A percentile compares a stretch with the other conserved stretches of the same genome.
These are phyloP conservation scores for Periglandula ipomoeae DNA, from an alignment of 2,329 filamentous ascomycete genomes.

Conservation along the genomic window DNA sequence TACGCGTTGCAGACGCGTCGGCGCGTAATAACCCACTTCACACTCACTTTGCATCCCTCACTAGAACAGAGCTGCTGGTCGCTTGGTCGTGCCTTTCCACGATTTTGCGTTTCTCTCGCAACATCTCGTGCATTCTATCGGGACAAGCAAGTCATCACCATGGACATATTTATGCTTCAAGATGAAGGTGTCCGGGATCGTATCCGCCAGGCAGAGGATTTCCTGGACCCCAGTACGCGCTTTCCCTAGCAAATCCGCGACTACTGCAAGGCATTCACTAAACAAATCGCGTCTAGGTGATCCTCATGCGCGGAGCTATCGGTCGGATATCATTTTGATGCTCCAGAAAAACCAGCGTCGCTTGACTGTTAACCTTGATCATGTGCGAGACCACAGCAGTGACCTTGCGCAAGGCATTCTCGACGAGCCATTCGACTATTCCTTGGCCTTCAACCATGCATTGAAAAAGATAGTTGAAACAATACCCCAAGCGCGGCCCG, in stretches of 20 bases:
- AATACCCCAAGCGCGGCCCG: slow-evolving; percentile 63
- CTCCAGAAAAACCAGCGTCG: slow-evolving; percentile 57
- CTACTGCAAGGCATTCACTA: neutral
- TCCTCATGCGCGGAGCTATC: slow-evolving; percentile 60
- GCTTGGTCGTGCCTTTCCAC: no score
- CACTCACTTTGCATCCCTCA: neutral
- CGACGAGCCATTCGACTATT: slow-evolving; percentile 79
- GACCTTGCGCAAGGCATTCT: slow-evolving; percentile 75
- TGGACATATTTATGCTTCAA: slow-evolving; percentile 68
- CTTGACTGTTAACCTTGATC: slow-evolving; percentile 71
- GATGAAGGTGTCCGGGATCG: slow-evolving; percentile 81
- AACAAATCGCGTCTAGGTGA: slow-evolving; percentile 28
- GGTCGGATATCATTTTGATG: slow-evolving; percentile 78
- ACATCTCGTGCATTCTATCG: neutral
- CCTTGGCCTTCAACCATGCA: slow-evolving; percentile 79
- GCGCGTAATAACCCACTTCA: neutral
- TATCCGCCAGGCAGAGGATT: slow-evolving; percentile 80
- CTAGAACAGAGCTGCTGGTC: no score
- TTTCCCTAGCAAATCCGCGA: neutral
- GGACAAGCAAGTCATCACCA: slow-evolving; percentile 23
- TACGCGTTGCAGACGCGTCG: slow-evolving; percentile 5
- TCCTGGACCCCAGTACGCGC: slow-evolving; percentile 81
- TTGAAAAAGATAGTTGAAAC: slow-evolving; percentile 82
- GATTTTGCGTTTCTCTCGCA: no score
- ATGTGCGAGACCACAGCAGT: slow-evolving; percentile 77